These are phyloP conservation scores for Teratosphaeriaceae sp. DNA, from an alignment of 2,329 filamentous ascomycete genomes.

Conservation along the genomic window DNA sequence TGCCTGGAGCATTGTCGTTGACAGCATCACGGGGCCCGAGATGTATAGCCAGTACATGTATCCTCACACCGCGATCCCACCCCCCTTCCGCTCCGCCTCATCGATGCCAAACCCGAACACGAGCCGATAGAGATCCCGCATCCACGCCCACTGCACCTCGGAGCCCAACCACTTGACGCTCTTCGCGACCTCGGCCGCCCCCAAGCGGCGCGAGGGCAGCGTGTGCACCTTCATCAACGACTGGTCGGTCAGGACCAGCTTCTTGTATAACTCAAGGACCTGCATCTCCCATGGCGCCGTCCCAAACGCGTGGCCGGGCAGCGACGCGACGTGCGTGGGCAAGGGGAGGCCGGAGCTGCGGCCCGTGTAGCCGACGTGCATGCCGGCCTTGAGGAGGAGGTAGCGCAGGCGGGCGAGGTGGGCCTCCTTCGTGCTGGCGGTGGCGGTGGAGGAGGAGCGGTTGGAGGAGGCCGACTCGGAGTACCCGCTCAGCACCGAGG, in stretches of 20 bases:
- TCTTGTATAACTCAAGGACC: constrained; percentile 73
- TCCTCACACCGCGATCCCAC: constrained; percentile 4
- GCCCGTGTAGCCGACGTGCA: constrained; percentile 75
- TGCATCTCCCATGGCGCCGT: constrained; percentile 61
- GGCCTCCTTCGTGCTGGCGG: constrained; percentile 61
- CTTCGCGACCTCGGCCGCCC: constrained; percentile 69
- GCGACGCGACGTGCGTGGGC: constrained; percentile 66
- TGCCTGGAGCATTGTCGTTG: too few species aligned
- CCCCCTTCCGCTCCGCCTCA: constrained; percentile 48
- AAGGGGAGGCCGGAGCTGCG: constrained; percentile 54
- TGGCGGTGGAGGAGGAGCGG: constrained; percentile 67
- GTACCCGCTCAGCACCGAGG: constrained; percentile 70
- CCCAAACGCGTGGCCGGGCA: constrained; percentile 75
- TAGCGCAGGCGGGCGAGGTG: constrained; percentile 73
- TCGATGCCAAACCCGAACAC: constrained; percentile 82
- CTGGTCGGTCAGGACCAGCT: constrained; percentile 67
- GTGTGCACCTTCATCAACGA: constrained; percentile 52
- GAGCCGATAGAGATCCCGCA: constrained; percentile 73
- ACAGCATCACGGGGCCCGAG: too few species aligned
- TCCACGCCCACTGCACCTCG: constrained; percentile 67
- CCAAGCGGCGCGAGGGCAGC: constrained; percentile 55
- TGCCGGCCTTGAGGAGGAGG: constrained; percentile 74
- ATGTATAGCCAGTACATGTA: too few species aligned
- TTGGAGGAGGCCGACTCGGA: constrained; percentile 56
- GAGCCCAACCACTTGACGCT: constrained; percentile 70